A percentile compares a stretch with the other conserved stretches of the same genome.
These are phyloP conservation scores for Trichoderma sp. DNA, from an alignment of 2,329 filamentous ascomycete genomes.

Conservation along the genomic window DNA sequence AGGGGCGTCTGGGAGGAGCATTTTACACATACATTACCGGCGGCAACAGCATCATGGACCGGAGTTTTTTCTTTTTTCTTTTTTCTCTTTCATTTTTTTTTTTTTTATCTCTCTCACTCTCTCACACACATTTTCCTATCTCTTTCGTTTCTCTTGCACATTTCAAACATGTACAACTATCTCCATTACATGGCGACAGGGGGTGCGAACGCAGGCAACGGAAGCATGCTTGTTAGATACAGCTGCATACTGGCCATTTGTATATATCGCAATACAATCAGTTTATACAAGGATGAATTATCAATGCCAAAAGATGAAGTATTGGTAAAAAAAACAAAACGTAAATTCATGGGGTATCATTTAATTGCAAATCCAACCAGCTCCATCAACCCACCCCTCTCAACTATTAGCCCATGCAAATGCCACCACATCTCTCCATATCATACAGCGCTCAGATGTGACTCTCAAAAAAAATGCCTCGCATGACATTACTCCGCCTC, in stretches of 20 bases:
- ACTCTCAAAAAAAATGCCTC: neutral
- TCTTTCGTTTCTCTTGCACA: neutral
- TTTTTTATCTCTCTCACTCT: neutral
- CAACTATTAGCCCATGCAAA: neutral
- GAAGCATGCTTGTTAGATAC: neutral
- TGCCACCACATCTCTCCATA: neutral
- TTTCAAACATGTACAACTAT: conserved; percentile 7
- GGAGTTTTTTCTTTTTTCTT: conserved; percentile 18
- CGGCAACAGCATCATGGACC: conserved; percentile 16
- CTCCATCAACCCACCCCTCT: neutral
- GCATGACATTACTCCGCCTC: neutral
- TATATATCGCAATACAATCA: neutral
- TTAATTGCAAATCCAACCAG: neutral
- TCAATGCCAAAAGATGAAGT: neutral
- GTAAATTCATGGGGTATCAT: conserved; percentile 17
- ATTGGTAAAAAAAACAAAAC: neutral
- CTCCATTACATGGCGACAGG: neutral
- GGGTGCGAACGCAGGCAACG: neutral
- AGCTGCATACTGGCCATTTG: neutral
- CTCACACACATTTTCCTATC: neutral
- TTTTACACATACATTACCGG: conserved; percentile 8
- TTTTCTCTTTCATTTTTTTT: neutral
- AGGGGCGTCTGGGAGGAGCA: conserved; percentile 13
- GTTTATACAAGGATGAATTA: neutral
- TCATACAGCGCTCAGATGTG: neutral